Percentiles rank a stretch among this genome's conserved stretches.
Evolutionary conservation across 2,329 filamentous ascomycete species (phyloP).

Genomic region (Fusarium longipes): DNA sequence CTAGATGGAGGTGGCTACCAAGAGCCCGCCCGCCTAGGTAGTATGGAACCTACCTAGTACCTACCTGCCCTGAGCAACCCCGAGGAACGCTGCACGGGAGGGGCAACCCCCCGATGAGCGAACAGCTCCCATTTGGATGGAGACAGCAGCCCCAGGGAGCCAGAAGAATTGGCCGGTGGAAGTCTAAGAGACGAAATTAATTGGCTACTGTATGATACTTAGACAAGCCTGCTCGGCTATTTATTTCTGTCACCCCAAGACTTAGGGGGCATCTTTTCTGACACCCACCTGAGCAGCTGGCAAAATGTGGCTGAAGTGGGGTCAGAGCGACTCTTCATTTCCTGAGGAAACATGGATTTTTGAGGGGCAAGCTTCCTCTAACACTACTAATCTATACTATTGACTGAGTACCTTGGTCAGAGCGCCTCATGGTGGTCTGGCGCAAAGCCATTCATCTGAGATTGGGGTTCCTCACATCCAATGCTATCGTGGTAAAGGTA

Average conservation of each 20-base stretch:
- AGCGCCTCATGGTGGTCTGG: conserved; percentile 21
- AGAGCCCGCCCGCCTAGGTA: no score
- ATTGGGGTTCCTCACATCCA: neutral
- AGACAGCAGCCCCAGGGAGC: no score
- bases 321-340: conserved; percentile 35
- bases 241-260: no score
- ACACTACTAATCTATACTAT: no score
- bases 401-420: conserved; percentile 13
- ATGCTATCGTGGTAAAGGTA: neutral
- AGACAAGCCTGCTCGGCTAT: no score
- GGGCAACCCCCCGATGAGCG: conserved; percentile 9
- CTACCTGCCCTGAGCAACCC: neutral
- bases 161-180: no score
- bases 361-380: conserved; percentile 16
- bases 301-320: conserved; percentile 36
- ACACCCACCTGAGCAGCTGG: no score
- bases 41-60: neutral
- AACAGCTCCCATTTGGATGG: neutral
- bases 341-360: conserved; percentile 10
- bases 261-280: no score
- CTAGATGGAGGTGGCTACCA: no score
- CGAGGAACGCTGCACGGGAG: conserved; percentile 19
- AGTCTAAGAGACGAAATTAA: no score
- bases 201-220: no score
- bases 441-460: neutral